Conservation (phyloP, 352 stramenopile genomes). For the Peronospora farinosa region DNA sequence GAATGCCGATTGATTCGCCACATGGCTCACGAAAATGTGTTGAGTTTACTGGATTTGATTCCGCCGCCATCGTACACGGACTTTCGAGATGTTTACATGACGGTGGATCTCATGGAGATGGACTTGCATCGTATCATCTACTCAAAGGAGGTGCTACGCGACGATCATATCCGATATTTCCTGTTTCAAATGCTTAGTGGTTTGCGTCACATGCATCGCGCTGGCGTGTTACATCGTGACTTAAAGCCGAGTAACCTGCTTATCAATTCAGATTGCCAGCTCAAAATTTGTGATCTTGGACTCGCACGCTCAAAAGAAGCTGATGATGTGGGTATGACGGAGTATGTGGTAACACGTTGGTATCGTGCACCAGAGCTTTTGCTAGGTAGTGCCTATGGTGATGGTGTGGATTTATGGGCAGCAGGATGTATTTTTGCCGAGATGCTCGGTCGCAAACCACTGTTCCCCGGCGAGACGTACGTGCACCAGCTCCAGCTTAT, state of each 20-base stretch:
- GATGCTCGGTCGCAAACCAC: conserved; percentile 79
- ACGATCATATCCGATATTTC: conserved; percentile 92
- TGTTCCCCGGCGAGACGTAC: conserved; percentile 83
- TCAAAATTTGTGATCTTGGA: conserved; percentile 96
- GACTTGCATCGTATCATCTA: conserved; percentile 91
- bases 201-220: conserved; percentile 82
- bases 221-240: conserved; percentile 79
- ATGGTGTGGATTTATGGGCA: conserved; percentile 82
- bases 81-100: conserved; percentile 88
- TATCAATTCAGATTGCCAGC: conserved; percentile 90
- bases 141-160: conserved; percentile 86
- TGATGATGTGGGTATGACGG: conserved; percentile 87
- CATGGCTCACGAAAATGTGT: conserved; percentile 79
- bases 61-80: conserved; percentile 76
- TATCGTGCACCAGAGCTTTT: conserved; percentile 84
- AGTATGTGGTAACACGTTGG: conserved; percentile 88
- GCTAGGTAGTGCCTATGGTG: conserved; percentile 76
- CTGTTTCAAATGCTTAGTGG: conserved; percentile 90
- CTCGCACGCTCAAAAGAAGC: conserved; percentile 85
- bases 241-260: conserved; percentile 85
- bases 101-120: conserved; percentile 90
- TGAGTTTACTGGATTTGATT: conserved; percentile 82
- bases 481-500: conserved; percentile 86
- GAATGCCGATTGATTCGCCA: conserved; percentile 81
- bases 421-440: conserved; percentile 85